These are phyloP conservation scores for Starmerella powellii DNA, from an alignment of 805 yeast genomes.

Conservation along the genomic window DNA sequence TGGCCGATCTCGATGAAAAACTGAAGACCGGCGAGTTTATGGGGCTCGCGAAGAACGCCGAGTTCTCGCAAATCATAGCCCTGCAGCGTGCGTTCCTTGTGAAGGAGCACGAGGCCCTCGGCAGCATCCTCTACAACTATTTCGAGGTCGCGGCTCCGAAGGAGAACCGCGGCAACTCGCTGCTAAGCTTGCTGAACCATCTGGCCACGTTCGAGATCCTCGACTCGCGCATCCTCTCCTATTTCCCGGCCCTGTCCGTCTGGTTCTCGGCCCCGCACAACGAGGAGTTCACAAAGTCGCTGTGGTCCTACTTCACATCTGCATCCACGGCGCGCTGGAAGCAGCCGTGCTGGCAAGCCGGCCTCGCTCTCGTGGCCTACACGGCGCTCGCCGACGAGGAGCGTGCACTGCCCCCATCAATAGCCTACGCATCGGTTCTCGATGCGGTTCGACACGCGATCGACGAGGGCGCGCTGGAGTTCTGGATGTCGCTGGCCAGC, in stretches of 20 bases:
- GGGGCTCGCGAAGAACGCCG: constrained; percentile 37
- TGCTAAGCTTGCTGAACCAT: constrained; percentile 35
- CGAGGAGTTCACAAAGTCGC: constrained; percentile 4
- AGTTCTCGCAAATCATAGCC: constrained; percentile 38
- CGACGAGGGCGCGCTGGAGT: constrained; percentile 32
- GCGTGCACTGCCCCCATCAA: not conserved
- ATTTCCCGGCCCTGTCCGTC: constrained; percentile 42
- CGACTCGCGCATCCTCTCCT: constrained; percentile 47
- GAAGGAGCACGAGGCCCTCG: constrained; percentile 57
- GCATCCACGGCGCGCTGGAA: constrained; percentile 20
- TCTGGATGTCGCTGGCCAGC: constrained; percentile 29
- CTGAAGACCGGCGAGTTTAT: constrained; percentile 40
- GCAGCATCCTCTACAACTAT: constrained; percentile 47
- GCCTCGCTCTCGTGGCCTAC: constrained; percentile 21
- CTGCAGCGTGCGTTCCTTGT: constrained; percentile 53
- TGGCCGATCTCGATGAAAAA: constrained; percentile 41
- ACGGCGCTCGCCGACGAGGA: constrained; percentile 15
- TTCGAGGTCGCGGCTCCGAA: not conserved
- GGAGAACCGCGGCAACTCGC: constrained; percentile 27
- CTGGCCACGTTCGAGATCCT: constrained; percentile 41
- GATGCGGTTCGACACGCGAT: constrained; percentile 25
- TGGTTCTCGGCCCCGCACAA: constrained; percentile 13
- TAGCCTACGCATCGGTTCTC: constrained; percentile 13
- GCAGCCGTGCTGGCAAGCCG: constrained; percentile 24
- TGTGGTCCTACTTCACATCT: constrained; percentile 9